These are phyloP conservation scores for Amylostereum areolatum DNA, from an alignment of 1,284 basidiomycete genomes.

Conservation along the genomic window DNA sequence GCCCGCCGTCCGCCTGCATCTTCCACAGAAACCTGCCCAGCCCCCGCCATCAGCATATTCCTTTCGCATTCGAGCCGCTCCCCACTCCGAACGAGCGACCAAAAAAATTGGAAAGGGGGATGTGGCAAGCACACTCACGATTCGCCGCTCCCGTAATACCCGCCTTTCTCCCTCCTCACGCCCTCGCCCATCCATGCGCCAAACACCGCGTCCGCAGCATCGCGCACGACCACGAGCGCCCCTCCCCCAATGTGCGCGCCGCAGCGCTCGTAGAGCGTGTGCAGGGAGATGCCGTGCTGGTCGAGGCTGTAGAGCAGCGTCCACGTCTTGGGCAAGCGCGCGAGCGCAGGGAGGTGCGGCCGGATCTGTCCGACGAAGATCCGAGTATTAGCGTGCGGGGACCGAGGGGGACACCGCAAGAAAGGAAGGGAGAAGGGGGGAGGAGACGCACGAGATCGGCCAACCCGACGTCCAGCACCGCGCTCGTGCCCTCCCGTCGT, in stretches of 20 bases:
- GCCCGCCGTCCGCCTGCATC: slow-evolving; percentile 29
- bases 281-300: slow-evolving; percentile 90
- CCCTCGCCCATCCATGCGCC: slow-evolving; percentile 81
- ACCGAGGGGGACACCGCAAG: too few species aligned
- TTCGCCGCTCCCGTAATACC: slow-evolving; percentile 83
- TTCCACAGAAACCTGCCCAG: slow-evolving; percentile 72
- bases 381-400: too few species aligned
- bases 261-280: slow-evolving; percentile 77
- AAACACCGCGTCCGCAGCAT: slow-evolving; percentile 59
- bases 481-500: slow-evolving; percentile 43
- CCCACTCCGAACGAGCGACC: slow-evolving; percentile 67
- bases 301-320: slow-evolving; percentile 88
- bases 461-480: slow-evolving; percentile 47
- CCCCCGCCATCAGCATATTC: neutral
- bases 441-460: slow-evolving; percentile 51
- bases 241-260: slow-evolving; percentile 40
- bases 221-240: slow-evolving; percentile 55
- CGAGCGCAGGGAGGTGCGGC: slow-evolving; percentile 70
- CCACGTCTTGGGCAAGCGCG: slow-evolving; percentile 79
- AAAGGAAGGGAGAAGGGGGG: too few species aligned
- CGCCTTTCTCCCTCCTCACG: slow-evolving; percentile 49
- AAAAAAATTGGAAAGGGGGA: neutral
- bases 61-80: slow-evolving; percentile 12
- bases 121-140: slow-evolving; percentile 47
- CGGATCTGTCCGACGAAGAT: slow-evolving; percentile 69